Base-by-base conservation (phyloP, 1,139 yeast species). In the Yamadazyma taylorii region DNA sequence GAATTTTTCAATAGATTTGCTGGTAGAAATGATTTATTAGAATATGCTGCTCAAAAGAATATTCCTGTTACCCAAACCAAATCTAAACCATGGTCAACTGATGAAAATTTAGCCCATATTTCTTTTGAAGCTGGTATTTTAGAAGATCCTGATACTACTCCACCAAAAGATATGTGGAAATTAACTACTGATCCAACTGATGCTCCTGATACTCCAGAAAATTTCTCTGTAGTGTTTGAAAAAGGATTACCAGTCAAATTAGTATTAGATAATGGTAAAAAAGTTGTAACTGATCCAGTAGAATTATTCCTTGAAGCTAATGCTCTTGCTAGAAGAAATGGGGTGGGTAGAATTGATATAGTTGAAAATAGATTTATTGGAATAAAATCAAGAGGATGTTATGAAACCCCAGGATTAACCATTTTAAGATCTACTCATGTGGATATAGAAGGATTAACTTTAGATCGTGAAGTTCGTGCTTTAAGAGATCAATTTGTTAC, bases 81-180 rank as follows among this genome's bases (percentile, higher is more conserved):
- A 69, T 89, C 97, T 48, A 92, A 92, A 76, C 98, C 98, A 51
- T 92, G 98, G 98, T 90, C 97, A 17, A 94, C 97, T 45, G 98
- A 92, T 63, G 98, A 92, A 75, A 92, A 92, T 78, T 74, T 90
- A 80, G 98, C 98, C 32, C 98, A 92, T 69, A 92, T 92, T 61
- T 90, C 97, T 30, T 92, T 86, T 63, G 98, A 92, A 75, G 98
- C 98, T 49, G 98, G 98, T 68, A 92, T 92, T 53, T 80, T 92
- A 60, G 98, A 92, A 72, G 95, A 92, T 71, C 98, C 98, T 58
- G 88, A 92, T 66, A 81, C 92, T 54, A 92, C 98, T 37, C 98
- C 98, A 50, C 98, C 98, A 69, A 90, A 88, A 75, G 98, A 92
- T 66, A 92, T 92, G 98, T 92, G 98, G 98, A 92, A 92, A 73